Evolutionary conservation across 2,329 filamentous ascomycete genomes (phyloP).

Genomic region (Colletotrichum godetiae): DNA sequence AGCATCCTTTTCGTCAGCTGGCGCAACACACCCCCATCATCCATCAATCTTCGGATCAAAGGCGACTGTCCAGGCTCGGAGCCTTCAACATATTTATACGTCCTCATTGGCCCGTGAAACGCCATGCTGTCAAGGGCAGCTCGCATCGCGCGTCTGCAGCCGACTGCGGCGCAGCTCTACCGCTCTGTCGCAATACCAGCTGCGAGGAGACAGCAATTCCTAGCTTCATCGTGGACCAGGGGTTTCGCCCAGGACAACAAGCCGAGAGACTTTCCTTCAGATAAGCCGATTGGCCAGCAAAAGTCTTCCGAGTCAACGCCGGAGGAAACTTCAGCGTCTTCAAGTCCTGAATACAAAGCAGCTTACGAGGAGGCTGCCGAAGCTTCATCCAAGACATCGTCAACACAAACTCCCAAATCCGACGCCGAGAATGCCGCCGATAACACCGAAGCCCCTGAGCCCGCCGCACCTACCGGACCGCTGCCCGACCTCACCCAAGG

Average conservation of each 20-base stretch:
- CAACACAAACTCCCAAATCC: conserved; percentile 19
- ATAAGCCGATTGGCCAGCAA: conserved; percentile 19
- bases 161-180: conserved; percentile 33
- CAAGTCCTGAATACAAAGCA: conserved; percentile 9
- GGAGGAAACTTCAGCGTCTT: conserved; percentile 1
- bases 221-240: conserved; percentile 32
- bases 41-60: background rate
- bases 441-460: conserved; percentile 28
- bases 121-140: conserved; percentile 40
- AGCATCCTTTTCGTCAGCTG: conserved; percentile 7
- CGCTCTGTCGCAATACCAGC: conserved; percentile 34
- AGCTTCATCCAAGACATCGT: conserved; percentile 16
- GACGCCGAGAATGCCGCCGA: conserved; percentile 24
- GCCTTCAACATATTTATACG: background rate
- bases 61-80: background rate
- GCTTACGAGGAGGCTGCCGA: conserved; percentile 20
- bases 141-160: conserved; percentile 37
- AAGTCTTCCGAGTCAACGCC: conserved; percentile 20
- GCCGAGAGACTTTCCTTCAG: conserved; percentile 8
- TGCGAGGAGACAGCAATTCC: conserved; percentile 26
- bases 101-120: conserved; percentile 24
- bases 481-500: conserved; percentile 94
- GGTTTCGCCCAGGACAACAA: conserved; percentile 33
- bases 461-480: conserved; percentile 58
- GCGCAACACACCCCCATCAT: background rate